phyloP scores from a whole-genome alignment of 1,284 basidiomycete species.

The Pseudozyma sp. region DNA sequence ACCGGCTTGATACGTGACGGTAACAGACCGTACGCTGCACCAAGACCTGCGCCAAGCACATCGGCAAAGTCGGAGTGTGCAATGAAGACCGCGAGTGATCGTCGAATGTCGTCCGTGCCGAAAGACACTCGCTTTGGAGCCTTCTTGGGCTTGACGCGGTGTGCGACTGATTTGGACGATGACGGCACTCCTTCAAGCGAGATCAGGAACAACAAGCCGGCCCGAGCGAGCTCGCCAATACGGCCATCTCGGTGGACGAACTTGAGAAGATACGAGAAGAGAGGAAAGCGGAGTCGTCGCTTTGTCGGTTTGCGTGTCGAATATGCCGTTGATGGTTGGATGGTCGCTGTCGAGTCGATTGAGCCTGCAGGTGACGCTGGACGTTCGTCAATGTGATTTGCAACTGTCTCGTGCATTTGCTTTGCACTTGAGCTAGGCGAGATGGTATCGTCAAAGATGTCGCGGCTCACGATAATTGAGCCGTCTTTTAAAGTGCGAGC shows the following conservation, averaged over 20 bases:
- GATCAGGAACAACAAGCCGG: slow-evolving; percentile 90
- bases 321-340: slow-evolving; percentile 33
- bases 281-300: slow-evolving; percentile 52
- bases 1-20: slow-evolving; percentile 71
- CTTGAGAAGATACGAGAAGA: slow-evolving; percentile 91
- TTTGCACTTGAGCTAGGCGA: background rate
- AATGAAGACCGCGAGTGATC: slow-evolving; percentile 89
- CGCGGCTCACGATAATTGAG: slow-evolving; percentile 42
- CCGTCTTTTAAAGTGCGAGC: slow-evolving; percentile 35
- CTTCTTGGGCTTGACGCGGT: slow-evolving; percentile 1
- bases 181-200: slow-evolving; percentile 74
- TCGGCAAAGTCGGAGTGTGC: slow-evolving; percentile 96
- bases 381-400: background rate
- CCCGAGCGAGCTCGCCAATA: slow-evolving; percentile 92
- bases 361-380: slow-evolving; percentile 40
- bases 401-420: background rate
- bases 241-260: slow-evolving; percentile 94
- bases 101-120: slow-evolving; percentile 32
- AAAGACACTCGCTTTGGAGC: slow-evolving; percentile 28
- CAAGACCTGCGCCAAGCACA: slow-evolving; percentile 90
- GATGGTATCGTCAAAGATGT: slow-evolving; percentile 15
- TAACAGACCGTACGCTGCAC: slow-evolving; percentile 90
- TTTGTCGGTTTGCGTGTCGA: slow-evolving; percentile 17
- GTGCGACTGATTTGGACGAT: background rate
- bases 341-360: slow-evolving; percentile 46